Evolutionary conservation across 2,329 filamentous ascomycete species (phyloP).

Genomic region (Talaromyces piceae): DNA sequence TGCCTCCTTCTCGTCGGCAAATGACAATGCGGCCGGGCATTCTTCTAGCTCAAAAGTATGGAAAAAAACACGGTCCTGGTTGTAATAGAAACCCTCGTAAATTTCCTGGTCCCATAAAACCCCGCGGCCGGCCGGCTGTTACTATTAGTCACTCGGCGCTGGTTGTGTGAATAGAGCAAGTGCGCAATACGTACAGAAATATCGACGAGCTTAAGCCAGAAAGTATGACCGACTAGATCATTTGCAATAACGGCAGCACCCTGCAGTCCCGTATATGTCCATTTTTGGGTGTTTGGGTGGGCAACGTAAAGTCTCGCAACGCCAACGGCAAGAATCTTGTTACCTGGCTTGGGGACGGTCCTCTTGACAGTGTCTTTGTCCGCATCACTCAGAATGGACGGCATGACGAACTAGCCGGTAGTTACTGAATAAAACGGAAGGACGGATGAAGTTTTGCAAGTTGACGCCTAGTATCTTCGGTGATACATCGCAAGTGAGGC

Average conservation of each 20-base stretch:
- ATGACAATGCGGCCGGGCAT: slow-evolving; percentile 82
- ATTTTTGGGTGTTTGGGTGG: slow-evolving; percentile 75
- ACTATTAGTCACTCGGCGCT: slow-evolving; percentile 2
- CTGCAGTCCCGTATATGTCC: slow-evolving; percentile 90
- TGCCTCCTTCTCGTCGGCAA: slow-evolving; percentile 94
- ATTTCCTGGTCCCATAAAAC: slow-evolving; percentile 98
- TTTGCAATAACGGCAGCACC: slow-evolving; percentile 87
- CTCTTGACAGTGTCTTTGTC: slow-evolving; percentile 97
- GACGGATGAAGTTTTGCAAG: slow-evolving; percentile 21
- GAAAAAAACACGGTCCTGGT: slow-evolving; percentile 96
- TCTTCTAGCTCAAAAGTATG: slow-evolving; percentile 95
- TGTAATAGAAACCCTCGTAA: slow-evolving; percentile 90
- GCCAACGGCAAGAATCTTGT: slow-evolving; percentile 95
- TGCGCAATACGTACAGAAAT: slow-evolving; percentile 62
- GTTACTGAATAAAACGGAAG: slow-evolving; percentile 27
- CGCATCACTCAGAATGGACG: slow-evolving; percentile 72
- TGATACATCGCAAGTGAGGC: slow-evolving; percentile 29
- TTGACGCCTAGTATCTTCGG: slow-evolving; percentile 21
- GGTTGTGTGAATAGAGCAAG: not conserved
- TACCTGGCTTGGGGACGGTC: slow-evolving; percentile 82
- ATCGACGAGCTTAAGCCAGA: slow-evolving; percentile 96
- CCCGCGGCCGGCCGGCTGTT: slow-evolving; percentile 65
- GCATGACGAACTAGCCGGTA: slow-evolving; percentile 37
- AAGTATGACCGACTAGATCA: slow-evolving; percentile 89
- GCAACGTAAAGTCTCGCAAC: slow-evolving; percentile 91